Evolutionary conservation across 1,139 yeast genomes (phyloP), one percentile per base, ranked within the genome.

Genomic region (Arxiozyma slooffiae): DNA sequence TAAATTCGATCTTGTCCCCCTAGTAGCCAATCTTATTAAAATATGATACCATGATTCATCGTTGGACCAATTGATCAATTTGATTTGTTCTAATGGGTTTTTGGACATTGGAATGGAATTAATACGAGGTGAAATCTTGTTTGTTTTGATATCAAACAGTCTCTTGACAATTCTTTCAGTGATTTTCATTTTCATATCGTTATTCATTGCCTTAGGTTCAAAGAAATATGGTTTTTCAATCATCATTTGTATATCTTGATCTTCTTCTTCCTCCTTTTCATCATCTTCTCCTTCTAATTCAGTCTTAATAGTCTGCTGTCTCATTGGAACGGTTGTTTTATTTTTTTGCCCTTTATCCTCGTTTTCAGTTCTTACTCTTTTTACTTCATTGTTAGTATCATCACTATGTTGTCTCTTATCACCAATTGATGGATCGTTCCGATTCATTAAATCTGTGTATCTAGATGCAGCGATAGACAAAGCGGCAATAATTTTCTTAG

Each of bases 21-120:
- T 72, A 0, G 96, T 83, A 0, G 94, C 85, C 47, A 89, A 69
- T 60, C 97, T 72, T 1, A 89, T 79, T 40, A 88, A 71, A n/a
- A 90, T 64, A 11, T 82, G 72, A 18, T 86, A 69, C 96, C 96
- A 88, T 1, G 92, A 80, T 56, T 58, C 57, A n/a, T 49, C 54
- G n/a, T 55, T 55, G 20, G 61, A 52, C 68, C 68, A 64, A 41
- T 61, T 56, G 18, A 62, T 45, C 20, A 64, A 50, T 38, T 61
- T 59, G 20, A 61, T 53, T 39, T 58, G 60, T 38, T 61, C 52
- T 39, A 63, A 48, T 16, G 63, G 59, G 44, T 62, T 20, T 7
- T 39, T 39, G 17, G 42, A 24, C 17, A 11, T 30, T 4, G 39
- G 20, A 4, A 21, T 20, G 14, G 26, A 20, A 42, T 42, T 42